Conservation (phyloP, 2,329 filamentous ascomycete species). For the Colletotrichum abscissum region DNA sequence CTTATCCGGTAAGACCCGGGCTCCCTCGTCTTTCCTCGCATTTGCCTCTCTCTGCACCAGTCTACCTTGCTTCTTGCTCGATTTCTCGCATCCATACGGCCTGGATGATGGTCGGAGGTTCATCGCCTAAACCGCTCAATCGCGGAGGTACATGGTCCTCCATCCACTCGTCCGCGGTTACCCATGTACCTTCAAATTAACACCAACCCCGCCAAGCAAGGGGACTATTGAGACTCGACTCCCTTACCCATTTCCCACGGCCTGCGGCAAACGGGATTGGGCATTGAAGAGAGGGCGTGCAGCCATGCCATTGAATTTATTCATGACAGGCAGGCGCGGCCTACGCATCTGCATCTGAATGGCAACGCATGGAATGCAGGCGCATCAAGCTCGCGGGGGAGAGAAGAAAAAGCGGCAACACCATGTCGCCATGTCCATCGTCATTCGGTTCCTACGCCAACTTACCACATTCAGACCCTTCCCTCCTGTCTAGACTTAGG, state of each 20-base stretch:
- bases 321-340: conserved; percentile 9
- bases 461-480: not conserved
- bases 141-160: not conserved
- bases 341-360: conserved; percentile 8
- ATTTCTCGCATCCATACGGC: not conserved
- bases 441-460: not conserved
- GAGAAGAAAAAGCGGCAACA: not conserved
- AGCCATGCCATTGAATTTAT: not conserved
- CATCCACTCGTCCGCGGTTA: conserved; percentile 7
- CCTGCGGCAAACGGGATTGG: not conserved
- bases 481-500: not conserved
- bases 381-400: not conserved
- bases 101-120: not conserved
- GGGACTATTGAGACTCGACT: not conserved
- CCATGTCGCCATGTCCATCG: not conserved
- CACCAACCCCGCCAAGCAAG: conserved; percentile 12
- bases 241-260: not conserved
- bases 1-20: conserved; percentile 37
- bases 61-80: conserved; percentile 10
- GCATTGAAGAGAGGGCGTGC: not conserved
- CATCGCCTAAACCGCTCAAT: conserved; percentile 22
- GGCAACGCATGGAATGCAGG: conserved; percentile 14
- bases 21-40: conserved; percentile 6
- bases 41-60: conserved; percentile 26
- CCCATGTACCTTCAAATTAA: not conserved